Evolutionary conservation across 129 eudicot species (phyloP).

Genomic region (Calendula officinalis): DNA sequence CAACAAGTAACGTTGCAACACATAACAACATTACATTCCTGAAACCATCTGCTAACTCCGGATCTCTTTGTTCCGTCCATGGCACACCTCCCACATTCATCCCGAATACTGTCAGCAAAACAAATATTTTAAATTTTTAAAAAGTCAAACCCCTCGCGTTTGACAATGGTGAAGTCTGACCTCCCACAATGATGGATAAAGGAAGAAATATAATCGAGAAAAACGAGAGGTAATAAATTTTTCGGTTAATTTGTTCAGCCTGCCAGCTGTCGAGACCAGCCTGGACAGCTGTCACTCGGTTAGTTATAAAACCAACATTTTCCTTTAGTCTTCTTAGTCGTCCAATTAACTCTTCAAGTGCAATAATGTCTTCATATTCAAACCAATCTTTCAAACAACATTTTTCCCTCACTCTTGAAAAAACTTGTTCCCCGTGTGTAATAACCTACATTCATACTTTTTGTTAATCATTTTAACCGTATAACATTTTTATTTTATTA

Average conservation of each 20-base stretch:
- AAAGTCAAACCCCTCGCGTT: background rate
- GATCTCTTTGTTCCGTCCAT: conserved; percentile 61
- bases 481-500: background rate
- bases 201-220: conserved; percentile 78
- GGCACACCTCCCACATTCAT: conserved; percentile 94
- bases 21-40: conserved; percentile 60
- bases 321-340: conserved; percentile 71
- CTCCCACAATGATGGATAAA: conserved; percentile 67
- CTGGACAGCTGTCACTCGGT: conserved; percentile 74
- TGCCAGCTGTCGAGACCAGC: conserved; percentile 87
- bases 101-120: conserved; percentile 54
- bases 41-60: conserved; percentile 54
- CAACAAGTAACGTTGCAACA: conserved; percentile 36
- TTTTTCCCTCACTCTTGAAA: conserved; percentile 75
- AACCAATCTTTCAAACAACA: conserved; percentile 73
- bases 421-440: conserved; percentile 83
- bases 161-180: conserved; percentile 27
- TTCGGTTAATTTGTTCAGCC: conserved; percentile 70
- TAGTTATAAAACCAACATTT: conserved; percentile 75
- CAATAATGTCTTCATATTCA: conserved; percentile 46
- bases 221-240: conserved; percentile 70
- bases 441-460: conserved; percentile 46
- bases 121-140: background rate
- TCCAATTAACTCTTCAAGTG: conserved; percentile 66
- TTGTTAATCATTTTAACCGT: background rate